Percentiles rank a stretch among this genome's conserved stretches.
Conservation (phyloP, 1,139 yeast species). For the Magnusiomyces ingens region DNA sequence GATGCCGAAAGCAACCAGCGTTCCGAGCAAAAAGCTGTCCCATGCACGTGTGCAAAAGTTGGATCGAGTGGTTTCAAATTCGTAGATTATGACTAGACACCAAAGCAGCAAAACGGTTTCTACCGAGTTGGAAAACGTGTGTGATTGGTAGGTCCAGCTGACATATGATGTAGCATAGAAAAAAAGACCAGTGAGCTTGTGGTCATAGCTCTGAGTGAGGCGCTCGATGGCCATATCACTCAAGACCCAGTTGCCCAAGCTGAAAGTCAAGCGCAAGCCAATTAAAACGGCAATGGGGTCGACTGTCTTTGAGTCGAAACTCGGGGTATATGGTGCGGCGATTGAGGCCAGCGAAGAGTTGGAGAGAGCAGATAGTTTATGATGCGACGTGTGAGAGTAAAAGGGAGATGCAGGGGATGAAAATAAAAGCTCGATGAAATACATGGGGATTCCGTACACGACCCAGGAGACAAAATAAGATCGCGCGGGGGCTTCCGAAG, state of each 20-base stretch:
- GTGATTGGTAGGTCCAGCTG: conserved; percentile 75
- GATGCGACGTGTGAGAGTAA: too few species aligned
- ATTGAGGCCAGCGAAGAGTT: too few species aligned
- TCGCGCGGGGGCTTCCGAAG: conserved; percentile 52
- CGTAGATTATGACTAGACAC: conserved; percentile 41
- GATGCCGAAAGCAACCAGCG: conserved; percentile 54
- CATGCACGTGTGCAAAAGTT: conserved; percentile 25
- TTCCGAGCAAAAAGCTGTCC: conserved; percentile 43
- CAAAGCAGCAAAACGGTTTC: conserved; percentile 67
- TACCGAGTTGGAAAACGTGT: conserved; percentile 78
- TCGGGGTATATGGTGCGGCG: too few species aligned
- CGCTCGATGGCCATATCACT: conserved; percentile 44
- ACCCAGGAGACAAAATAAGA: conserved; percentile 65
- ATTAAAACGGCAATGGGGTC: conserved; percentile 44
- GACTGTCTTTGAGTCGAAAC: conserved; percentile 21
- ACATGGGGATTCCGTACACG: conserved; percentile 58
- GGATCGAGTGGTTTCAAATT: conserved; percentile 25
- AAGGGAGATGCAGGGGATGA: background rate
- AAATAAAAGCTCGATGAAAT: conserved; percentile 24
- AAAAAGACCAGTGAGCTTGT: conserved; percentile 55
- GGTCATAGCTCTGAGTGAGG: conserved; percentile 52
- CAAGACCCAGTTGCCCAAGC: conserved; percentile 51
- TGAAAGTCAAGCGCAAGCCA: conserved; percentile 51
- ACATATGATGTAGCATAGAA: conserved; percentile 73
- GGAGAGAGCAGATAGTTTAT: too few species aligned